Base-by-base conservation (phyloP, 1,284 basidiomycete species). In the Lignosus rhinocerotis region DNA sequence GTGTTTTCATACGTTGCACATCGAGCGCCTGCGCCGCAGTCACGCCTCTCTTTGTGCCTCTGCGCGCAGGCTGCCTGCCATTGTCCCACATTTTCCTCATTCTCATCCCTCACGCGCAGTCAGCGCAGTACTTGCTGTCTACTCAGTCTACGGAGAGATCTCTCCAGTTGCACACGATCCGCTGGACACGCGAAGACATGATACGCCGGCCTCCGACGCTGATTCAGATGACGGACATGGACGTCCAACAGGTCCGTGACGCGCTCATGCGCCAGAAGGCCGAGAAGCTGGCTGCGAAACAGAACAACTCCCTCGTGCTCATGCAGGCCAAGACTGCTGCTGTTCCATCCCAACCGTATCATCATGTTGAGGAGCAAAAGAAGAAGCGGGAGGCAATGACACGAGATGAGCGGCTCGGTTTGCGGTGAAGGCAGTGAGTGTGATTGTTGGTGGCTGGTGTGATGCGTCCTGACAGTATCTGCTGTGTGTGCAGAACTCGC, bases 161-260 rank as follows among this genome's bases (percentile, higher is more conserved):
- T 31, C 7, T 21, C 36, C 7, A 21, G n/a, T 42, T 12, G 10
- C 32, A 10, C 31, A 34, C 19, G 19, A 16, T 39, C 21, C 6
- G 11, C 36, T 49, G 17, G 39, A 21, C 51, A 17, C n/a, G 34
- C 36, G 51, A 41, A 46, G 17, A 47, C 32, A 92, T 92, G 90
- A 89, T 92, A 69, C 84, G 90, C 54, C 78, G 89, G 54, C 78
- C 81, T 30, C 90, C 90, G 6, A 91, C 90, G 1, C 78, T 88
- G 59, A 87, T 92, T 62, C 79, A 80, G 25, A 85, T 92, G 81
- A 83, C 76, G 63, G 89, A 91, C 67, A 72, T 77, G 31, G 90
- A 92, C 69, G 85, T 92, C 33, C 86, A 90, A 73, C 87, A 90
- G 61, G 76, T 91, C 44, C 82, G 88, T 39, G 82, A 85, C 47